Percentiles rank a stretch among this genome's conserved stretches.
Evolutionary conservation across 352 stramenopile genomes (phyloP).

Genomic region (Phytophthora macrochlamydospora): DNA sequence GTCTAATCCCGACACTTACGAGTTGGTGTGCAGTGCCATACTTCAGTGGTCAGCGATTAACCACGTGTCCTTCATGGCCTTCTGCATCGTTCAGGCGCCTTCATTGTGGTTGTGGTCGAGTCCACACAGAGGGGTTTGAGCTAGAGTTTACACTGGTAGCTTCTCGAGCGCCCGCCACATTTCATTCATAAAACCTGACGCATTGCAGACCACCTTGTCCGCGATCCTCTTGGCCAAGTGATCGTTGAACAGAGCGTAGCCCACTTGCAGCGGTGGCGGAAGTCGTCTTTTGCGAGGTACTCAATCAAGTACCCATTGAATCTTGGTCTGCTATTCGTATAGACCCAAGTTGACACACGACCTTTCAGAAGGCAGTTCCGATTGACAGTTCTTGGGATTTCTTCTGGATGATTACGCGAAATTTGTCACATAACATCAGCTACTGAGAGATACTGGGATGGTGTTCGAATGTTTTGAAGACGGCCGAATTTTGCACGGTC

Average conservation of each 20-base stretch:
- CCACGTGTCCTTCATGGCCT: slow-evolving; percentile 81
- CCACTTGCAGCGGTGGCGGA: slow-evolving; percentile 77
- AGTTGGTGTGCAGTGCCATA: slow-evolving; percentile 72
- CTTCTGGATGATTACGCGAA: too few species aligned
- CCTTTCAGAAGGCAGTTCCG: too few species aligned
- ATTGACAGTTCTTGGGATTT: too few species aligned
- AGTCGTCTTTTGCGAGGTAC: slow-evolving; percentile 49
- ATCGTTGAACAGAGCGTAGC: slow-evolving; percentile 72
- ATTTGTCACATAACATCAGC: too few species aligned
- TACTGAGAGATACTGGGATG: too few species aligned
- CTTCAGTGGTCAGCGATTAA: slow-evolving; percentile 75
- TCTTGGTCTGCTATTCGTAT: slow-evolving; percentile 36
- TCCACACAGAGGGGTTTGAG: slow-evolving; percentile 60
- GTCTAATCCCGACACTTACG: slow-evolving; percentile 53
- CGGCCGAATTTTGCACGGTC: too few species aligned
- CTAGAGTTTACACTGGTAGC: slow-evolving; percentile 71
- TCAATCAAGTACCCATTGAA: slow-evolving; percentile 62
- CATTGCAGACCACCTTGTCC: slow-evolving; percentile 56
- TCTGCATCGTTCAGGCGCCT: slow-evolving; percentile 87
- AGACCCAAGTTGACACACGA: too few species aligned
- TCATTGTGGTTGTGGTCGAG: slow-evolving; percentile 52
- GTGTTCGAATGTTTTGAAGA: too few species aligned
- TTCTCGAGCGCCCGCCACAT: slow-evolving; percentile 60
- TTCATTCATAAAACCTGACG: slow-evolving; percentile 50
- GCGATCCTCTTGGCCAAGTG: slow-evolving; percentile 56